phyloP scores from a whole-genome alignment of 306 rosid species.

The apple (Malus domestica) region DNA sequence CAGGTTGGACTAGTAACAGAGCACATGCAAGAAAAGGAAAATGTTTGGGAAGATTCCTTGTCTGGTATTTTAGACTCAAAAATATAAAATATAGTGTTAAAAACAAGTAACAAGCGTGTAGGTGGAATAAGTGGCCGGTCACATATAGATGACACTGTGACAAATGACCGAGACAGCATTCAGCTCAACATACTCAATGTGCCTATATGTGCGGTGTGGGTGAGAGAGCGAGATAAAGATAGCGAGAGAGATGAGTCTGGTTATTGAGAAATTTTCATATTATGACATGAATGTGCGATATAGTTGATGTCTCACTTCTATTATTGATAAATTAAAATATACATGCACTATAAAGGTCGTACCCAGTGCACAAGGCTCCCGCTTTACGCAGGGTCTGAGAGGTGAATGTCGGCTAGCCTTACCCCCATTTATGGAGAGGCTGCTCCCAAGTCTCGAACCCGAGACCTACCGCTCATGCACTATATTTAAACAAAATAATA shows the following conservation, averaged over 20 bases:
- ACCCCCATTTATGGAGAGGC: too few species aligned
- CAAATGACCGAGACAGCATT: conserved; percentile 13
- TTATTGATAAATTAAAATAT: too few species aligned
- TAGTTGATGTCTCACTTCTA: neutral
- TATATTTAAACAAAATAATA: too few species aligned
- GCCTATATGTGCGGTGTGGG: neutral
- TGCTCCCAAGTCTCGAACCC: too few species aligned
- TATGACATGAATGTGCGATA: too few species aligned
- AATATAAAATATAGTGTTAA: neutral
- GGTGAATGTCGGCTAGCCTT: too few species aligned
- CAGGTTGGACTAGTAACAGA: neutral
- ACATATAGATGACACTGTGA: conserved; percentile 5
- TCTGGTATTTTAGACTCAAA: conserved; percentile 7
- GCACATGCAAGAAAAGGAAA: conserved; percentile 7
- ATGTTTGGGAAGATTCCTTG: conserved; percentile 11
- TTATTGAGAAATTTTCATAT: neutral
- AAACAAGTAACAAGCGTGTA: neutral
- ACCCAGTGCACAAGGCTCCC: too few species aligned
- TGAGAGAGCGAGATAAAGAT: neutral
- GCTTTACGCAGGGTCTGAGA: too few species aligned
- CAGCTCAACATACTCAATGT: neutral
- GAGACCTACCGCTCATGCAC: too few species aligned
- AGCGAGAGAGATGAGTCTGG: neutral
- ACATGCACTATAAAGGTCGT: too few species aligned
- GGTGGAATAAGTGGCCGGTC: conserved; percentile 11